Percentiles rank a stretch among this genome's conserved stretches.
Evolutionary conservation across 2,329 filamentous ascomycete species (phyloP).

Genomic region (Drechslerella stenobrocha): DNA sequence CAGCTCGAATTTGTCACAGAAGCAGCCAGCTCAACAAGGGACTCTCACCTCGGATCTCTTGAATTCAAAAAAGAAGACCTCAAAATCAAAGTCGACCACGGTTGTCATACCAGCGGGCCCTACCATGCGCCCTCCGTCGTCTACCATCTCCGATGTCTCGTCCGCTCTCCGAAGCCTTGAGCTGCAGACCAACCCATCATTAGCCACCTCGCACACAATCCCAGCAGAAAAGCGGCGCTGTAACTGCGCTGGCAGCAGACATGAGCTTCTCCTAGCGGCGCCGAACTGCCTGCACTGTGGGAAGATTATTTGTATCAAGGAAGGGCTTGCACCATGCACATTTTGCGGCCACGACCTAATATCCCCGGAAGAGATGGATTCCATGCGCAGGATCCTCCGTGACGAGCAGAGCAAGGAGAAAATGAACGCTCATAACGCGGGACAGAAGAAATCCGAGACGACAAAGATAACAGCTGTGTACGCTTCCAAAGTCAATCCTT

Average conservation of each 20-base stretch:
- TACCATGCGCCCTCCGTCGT: constrained; percentile 79
- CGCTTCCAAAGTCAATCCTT: constrained; percentile 51
- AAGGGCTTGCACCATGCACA: constrained; percentile 91
- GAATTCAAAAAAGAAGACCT: constrained; percentile 65
- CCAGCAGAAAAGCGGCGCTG: constrained; percentile 66
- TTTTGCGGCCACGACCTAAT: constrained; percentile 80
- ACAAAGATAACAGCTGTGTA: constrained; percentile 55
- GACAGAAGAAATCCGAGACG: constrained; percentile 64
- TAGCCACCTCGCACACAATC: constrained; percentile 57
- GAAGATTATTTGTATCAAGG: constrained; percentile 92
- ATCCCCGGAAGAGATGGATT: constrained; percentile 72
- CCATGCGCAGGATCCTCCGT: constrained; percentile 79
- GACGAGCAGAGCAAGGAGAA: constrained; percentile 85
- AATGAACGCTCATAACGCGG: constrained; percentile 76
- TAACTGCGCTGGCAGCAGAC: constrained; percentile 82
- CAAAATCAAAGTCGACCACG: constrained; percentile 60
- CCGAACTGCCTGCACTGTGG: constrained; percentile 92
- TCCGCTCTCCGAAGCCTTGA: constrained; percentile 87
- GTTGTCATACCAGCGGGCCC: constrained; percentile 69
- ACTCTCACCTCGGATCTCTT: constrained; percentile 77
- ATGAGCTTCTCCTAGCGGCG: constrained; percentile 84
- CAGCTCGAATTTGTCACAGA: constrained; percentile 58
- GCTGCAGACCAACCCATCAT: constrained; percentile 81
- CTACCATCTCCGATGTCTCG: constrained; percentile 70
- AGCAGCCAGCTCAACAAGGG: constrained; percentile 63